A percentile compares a stretch with the other conserved stretches of the same genome.
phyloP scores from a whole-genome alignment of 1,284 basidiomycete species.

The Trametes versicolor region DNA sequence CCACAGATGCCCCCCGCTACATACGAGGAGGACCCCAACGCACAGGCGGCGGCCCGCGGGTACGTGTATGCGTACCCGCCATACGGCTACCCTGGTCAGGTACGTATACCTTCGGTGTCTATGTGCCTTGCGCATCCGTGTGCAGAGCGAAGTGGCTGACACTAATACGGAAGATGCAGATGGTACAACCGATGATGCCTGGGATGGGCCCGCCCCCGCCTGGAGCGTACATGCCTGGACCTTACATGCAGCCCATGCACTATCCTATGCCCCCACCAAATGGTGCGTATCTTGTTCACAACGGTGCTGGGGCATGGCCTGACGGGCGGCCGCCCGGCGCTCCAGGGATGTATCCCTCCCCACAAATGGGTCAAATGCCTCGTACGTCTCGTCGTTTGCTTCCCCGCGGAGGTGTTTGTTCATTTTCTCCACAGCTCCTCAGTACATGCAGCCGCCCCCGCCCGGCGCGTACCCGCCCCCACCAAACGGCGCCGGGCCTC shows the following conservation, averaged over 20 bases:
- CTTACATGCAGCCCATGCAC: slow-evolving; percentile 84
- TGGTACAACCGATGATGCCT: slow-evolving; percentile 76
- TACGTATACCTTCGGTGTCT: slow-evolving; percentile 44
- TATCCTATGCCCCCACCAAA: slow-evolving; percentile 83
- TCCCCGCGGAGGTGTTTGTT: background rate
- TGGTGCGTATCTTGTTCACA: slow-evolving; percentile 50
- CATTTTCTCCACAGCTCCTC: slow-evolving; percentile 54
- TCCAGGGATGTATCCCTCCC: slow-evolving; percentile 81
- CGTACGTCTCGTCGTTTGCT: slow-evolving; percentile 57
- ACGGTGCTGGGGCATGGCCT: slow-evolving; percentile 4
- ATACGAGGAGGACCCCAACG: slow-evolving; percentile 75
- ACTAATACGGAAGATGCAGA: slow-evolving; percentile 23
- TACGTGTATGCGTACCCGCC: slow-evolving; percentile 76
- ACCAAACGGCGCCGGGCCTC: slow-evolving; percentile 75
- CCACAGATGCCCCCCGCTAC: slow-evolving; percentile 74
- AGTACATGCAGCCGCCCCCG: slow-evolving; percentile 73
- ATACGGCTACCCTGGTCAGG: slow-evolving; percentile 80
- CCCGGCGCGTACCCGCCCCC: slow-evolving; percentile 77
- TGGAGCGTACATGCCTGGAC: slow-evolving; percentile 74
- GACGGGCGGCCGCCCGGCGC: slow-evolving; percentile 12
- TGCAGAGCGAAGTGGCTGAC: background rate
- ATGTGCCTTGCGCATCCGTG: background rate
- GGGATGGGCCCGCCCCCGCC: slow-evolving; percentile 82
- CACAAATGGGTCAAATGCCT: slow-evolving; percentile 84
- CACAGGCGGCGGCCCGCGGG: slow-evolving; percentile 67